phyloP scores from a whole-genome alignment of 768 basidiomycete species.

The Ephemerocybe angulata region DNA sequence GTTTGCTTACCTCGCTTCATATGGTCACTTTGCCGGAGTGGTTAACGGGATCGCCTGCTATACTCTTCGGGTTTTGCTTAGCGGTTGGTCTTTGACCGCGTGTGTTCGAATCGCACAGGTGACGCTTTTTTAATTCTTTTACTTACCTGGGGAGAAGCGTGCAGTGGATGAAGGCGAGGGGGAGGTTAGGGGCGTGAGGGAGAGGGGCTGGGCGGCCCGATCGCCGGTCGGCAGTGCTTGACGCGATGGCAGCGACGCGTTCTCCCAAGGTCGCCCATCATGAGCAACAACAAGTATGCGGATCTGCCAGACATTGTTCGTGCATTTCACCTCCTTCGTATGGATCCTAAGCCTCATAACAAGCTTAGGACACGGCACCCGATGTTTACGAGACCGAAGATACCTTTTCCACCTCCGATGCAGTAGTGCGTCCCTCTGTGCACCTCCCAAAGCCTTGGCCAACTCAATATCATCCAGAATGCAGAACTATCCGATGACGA shows the following conservation, averaged over 20 bases:
- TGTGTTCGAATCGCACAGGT: slow-evolving; percentile 12
- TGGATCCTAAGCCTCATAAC: slow-evolving; percentile 2
- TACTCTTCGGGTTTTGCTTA: slow-evolving; percentile 1
- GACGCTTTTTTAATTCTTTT: slow-evolving; percentile 2
- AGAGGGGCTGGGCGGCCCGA: no score
- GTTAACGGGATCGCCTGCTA: slow-evolving; percentile 88
- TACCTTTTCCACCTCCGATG: slow-evolving; percentile 49
- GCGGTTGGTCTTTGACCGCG: slow-evolving; percentile 12
- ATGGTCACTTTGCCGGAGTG: slow-evolving; percentile 90
- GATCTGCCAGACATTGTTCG: slow-evolving; percentile 89
- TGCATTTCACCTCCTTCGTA: slow-evolving; percentile 16
- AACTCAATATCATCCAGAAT: slow-evolving; percentile 36
- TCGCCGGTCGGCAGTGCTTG: no score
- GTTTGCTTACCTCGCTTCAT: slow-evolving; percentile 1
- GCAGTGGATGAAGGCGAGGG: neutral
- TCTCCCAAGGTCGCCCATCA: slow-evolving; percentile 21
- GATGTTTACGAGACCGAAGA: slow-evolving; percentile 94
- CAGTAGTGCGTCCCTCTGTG: slow-evolving; percentile 42
- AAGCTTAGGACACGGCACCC: slow-evolving; percentile 74
- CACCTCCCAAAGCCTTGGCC: neutral
- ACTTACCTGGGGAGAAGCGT: neutral
- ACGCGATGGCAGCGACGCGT: no score
- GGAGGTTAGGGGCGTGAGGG: neutral
- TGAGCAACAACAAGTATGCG: slow-evolving; percentile 78
- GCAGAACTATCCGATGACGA: slow-evolving; percentile 71